Base-by-base conservation (phyloP, 1,284 basidiomycete species). In the Austroboletus niveus region DNA sequence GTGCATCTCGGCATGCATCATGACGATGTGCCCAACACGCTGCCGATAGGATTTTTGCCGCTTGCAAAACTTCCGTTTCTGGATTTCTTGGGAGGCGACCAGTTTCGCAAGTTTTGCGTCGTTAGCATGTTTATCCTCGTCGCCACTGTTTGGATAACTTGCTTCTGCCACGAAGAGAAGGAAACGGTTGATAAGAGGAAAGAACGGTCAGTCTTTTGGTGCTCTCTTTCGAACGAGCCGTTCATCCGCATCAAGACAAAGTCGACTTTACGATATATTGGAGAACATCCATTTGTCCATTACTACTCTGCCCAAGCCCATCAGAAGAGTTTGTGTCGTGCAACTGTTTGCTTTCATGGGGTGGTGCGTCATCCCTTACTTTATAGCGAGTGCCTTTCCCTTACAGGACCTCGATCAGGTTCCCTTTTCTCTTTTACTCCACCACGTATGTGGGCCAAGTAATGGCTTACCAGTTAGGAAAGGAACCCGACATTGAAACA, bases 41-140 rank as follows among this genome's bases (percentile, higher is more conserved):
- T 20, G 15, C 20, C 48, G 2, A 53, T 66, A 85, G 93, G 94
- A 27, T 97, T 92, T 73, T 68, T 95, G 47, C 91, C 96, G 22
- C 80, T 98, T 29, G 84, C 83, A 0, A 74, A 82, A 49, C 74
- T 94, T 54, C 87, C 87, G 3, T 70, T 92, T 43, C 78, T 98
- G 42, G 74, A 82, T 15, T 80, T 89, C 51, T 72, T 98, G n/a
- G 94, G 95, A 34, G 95, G 94, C 3, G 85, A 82, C 36, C 97
- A 99, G 68, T 99, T 99, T 75, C 84, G 96, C 58, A 96, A 96
- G 68, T 93, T 99, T 64, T 96, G 94, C 62, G 77, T 98, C 40
- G 75, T 98, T 52, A 87, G 87, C 58, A 84, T 96, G 56, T 59
- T 88, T 36, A 82, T 95, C 46, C 82, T 98, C 27, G 80, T 87